Base-by-base conservation (phyloP, 495 filamentous ascomycete species). In the Lepraria neglecta region DNA sequence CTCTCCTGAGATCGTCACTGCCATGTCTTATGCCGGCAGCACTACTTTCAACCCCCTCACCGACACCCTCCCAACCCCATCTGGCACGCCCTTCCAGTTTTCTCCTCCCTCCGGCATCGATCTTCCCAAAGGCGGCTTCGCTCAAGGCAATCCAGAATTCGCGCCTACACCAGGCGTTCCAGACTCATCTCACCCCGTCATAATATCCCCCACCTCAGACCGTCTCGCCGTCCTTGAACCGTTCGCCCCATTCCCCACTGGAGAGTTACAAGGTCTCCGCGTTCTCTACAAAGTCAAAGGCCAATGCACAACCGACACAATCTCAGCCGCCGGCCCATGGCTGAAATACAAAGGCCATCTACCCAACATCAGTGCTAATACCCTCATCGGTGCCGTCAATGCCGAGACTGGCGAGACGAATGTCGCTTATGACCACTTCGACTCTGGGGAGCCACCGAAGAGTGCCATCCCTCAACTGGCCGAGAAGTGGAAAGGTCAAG, bases 291-390 rank as follows among this genome's bases (percentile, higher is more conserved):
- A 96, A 76, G 87, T 97, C 53, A 87, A 90, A 61, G 94, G 94
- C 59, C 95, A 98, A 74, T 97, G 94, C 82, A 68, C 94, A 42
- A 98, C 94, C 40, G 94, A 98, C 75, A 96, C 94, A 62, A 98
- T 98, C 72, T 97, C 92, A 24, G 94, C 92, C 6, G 94, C 94
- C 3, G 94, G 94, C 6, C 92, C 92, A 4, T 98, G 94, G 94
- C 80, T 98, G 42, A 97, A 97, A 75, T 98, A 96, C 83, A 97
- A 97, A 80, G 94, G 94, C 64, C 94, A 98, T 73, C 83, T 98
- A 38, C 90, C 92, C 71, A 98, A 98, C 77, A 98, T 98, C 77
- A 87, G 84, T 63, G 89, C 84, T 65, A 98, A 98, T 81, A 98
- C 94, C 0, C 84, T 98, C 48, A 96, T 96, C 73, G 91, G 90